Evolutionary conservation across 176 grass and related monocot species (phyloP).

Genomic region (Pontederia crassipes): DNA sequence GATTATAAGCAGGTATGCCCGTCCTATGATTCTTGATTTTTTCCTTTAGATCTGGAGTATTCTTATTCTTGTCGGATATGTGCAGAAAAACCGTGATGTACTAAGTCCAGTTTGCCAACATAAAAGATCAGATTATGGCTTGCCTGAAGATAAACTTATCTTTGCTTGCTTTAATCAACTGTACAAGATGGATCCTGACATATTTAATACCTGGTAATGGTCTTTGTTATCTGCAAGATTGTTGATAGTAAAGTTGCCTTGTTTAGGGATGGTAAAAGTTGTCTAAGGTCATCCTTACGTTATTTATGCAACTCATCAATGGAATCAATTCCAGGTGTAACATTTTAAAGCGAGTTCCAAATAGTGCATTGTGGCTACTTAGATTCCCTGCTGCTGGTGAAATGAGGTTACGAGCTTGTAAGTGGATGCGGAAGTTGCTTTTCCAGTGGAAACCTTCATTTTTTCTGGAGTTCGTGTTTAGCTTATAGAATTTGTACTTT

Average conservation of each 20-base stretch:
- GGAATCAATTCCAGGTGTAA: constrained; percentile 46
- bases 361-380: constrained; percentile 61
- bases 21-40: not conserved
- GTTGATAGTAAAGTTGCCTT: too few relatives aligned
- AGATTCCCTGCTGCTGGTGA: constrained; percentile 69
- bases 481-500: too few relatives aligned
- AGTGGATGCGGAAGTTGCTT: constrained; percentile 10
- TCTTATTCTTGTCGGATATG: constrained; percentile 4
- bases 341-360: constrained; percentile 60
- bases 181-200: constrained; percentile 86
- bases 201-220: constrained; percentile 68
- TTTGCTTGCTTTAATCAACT: constrained; percentile 92
- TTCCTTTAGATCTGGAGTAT: too few relatives aligned
- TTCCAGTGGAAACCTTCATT: too few relatives aligned
- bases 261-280: too few relatives aligned
- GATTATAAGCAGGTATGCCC: constrained; percentile 66
- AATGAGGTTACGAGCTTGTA: constrained; percentile 60
- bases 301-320: too few relatives aligned
- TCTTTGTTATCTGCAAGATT: too few relatives aligned
- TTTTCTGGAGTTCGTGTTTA: too few relatives aligned
- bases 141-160: constrained; percentile 68
- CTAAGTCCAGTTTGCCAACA: constrained; percentile 40
- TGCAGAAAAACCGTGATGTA: constrained; percentile 57
- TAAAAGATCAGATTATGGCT: constrained; percentile 65
- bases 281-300: too few relatives aligned